These are phyloP conservation scores for Haematococcus sp. DNA, from an alignment of 139 green algal species.

Conservation along the genomic window DNA sequence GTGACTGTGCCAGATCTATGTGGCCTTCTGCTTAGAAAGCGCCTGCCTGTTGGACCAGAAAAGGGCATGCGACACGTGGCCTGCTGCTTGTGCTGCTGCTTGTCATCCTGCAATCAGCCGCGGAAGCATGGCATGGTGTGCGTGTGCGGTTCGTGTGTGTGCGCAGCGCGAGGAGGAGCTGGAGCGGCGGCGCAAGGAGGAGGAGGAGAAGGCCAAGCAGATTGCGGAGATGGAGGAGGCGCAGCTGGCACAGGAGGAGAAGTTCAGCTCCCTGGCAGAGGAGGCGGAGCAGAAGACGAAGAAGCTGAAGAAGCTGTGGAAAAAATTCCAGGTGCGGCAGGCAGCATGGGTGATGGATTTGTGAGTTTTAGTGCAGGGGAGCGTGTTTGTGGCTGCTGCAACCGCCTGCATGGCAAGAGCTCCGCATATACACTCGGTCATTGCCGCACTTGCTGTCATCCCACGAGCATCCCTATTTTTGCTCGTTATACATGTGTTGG, in stretches of 20 bases:
- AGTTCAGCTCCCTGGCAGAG: constrained; percentile 64
- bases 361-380: not conserved
- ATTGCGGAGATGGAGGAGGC: constrained; percentile 66
- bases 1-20: too few species aligned
- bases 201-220: constrained; percentile 40
- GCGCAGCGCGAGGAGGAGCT: not conserved
- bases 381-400: not conserved
- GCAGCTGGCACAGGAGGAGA: constrained; percentile 47
- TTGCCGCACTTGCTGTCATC: too few species aligned
- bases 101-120: too few species aligned
- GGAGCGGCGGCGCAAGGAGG: constrained; percentile 32
- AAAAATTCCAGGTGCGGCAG: constrained; percentile 41
- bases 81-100: too few species aligned
- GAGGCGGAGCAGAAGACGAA: constrained; percentile 69
- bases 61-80: too few species aligned
- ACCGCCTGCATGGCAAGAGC: not conserved
- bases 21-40: too few species aligned
- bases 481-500: too few species aligned
- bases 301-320: constrained; percentile 70
- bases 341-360: not conserved
- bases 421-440: too few species aligned
- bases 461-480: too few species aligned
- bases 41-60: too few species aligned
- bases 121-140: too few species aligned
- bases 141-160: too few species aligned